A percentile compares a stretch with the other conserved stretches of the same genome.
Evolutionary conservation across 2,329 filamentous ascomycete genomes (phyloP).

Genomic region (Tricladium varicosporioides): DNA sequence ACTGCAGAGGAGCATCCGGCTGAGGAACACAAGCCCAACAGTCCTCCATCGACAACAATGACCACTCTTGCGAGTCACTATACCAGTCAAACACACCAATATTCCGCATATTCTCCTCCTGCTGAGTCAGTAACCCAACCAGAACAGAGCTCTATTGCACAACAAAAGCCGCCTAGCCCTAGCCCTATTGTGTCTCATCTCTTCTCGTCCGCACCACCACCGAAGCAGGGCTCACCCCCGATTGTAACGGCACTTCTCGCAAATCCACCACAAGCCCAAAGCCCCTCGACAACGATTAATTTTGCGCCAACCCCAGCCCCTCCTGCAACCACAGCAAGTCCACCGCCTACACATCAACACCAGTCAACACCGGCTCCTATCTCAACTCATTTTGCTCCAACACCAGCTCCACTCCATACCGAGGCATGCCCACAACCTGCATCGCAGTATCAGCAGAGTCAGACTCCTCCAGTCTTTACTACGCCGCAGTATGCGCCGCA

Average conservation of each 20-base stretch:
- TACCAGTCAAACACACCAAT: neutral
- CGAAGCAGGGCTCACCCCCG: neutral
- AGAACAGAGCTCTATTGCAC: neutral
- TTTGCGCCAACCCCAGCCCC: neutral
- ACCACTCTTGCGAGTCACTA: neutral
- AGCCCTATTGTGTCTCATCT: neutral
- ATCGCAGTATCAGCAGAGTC: neutral
- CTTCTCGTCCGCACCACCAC: neutral
- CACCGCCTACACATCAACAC: neutral
- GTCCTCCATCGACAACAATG: neutral
- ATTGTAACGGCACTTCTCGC: neutral
- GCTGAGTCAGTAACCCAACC: neutral
- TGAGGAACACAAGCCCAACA: neutral
- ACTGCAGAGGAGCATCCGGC: neutral
- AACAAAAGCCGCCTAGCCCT: neutral
- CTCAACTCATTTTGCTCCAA: neutral
- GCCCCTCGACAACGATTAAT: neutral
- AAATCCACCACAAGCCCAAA: neutral
- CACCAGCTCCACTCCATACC: neutral
- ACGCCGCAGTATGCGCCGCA: neutral
- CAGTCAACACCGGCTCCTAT: neutral
- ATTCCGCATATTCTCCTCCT: neutral
- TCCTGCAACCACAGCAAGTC: too few relatives aligned
- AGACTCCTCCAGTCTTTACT: neutral
- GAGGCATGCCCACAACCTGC: neutral